Percentiles rank a stretch among this genome's conserved stretches.
Conservation (phyloP, 495 filamentous ascomycete species). For the Hypoxylon fragiforme region DNA sequence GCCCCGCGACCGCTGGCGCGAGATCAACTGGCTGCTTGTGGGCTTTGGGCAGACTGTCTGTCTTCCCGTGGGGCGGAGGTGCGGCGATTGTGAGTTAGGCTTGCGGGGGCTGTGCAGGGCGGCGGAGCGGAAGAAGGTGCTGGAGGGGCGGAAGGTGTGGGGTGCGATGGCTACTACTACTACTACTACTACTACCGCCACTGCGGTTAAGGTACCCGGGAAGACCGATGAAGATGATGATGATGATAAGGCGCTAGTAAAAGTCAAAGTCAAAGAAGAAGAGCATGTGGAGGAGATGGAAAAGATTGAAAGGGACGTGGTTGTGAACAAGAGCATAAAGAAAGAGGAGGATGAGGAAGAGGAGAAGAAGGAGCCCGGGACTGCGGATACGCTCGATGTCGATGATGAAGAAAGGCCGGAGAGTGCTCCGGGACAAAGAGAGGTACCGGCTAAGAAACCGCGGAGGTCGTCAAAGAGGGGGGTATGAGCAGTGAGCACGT, state of each 20-base stretch:
- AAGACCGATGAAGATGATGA: constrained; percentile 7
- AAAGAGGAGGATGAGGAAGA: constrained; percentile 6
- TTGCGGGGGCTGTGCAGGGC: constrained; percentile 74
- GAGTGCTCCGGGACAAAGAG: constrained; percentile 1
- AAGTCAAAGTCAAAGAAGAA: constrained; percentile 34
- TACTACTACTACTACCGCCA: constrained; percentile 22
- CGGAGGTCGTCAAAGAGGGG: constrained; percentile 13
- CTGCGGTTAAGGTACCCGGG: constrained; percentile 12
- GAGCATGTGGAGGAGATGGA: constrained; percentile 23
- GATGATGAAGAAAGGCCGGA: background rate
- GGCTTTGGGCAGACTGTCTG: constrained; percentile 88
- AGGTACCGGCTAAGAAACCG: background rate
- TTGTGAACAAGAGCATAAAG: constrained; percentile 34
- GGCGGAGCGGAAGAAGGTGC: constrained; percentile 61
- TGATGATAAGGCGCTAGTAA: constrained; percentile 20
- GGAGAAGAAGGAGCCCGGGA: background rate
- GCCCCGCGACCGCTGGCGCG: constrained; percentile 85
- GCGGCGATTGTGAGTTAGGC: constrained; percentile 81
- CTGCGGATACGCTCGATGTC: background rate
- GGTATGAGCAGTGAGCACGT: constrained; percentile 2
- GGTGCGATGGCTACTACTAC: no score
- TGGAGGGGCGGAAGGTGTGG: constrained; percentile 48
- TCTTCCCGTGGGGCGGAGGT: constrained; percentile 74
- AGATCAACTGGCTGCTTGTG: constrained; percentile 91
- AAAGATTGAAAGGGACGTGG: constrained; percentile 38